Percentiles rank a stretch among this genome's conserved stretches.
Conservation (phyloP, 2,329 filamentous ascomycete species). For the Colletotrichum sp. region DNA sequence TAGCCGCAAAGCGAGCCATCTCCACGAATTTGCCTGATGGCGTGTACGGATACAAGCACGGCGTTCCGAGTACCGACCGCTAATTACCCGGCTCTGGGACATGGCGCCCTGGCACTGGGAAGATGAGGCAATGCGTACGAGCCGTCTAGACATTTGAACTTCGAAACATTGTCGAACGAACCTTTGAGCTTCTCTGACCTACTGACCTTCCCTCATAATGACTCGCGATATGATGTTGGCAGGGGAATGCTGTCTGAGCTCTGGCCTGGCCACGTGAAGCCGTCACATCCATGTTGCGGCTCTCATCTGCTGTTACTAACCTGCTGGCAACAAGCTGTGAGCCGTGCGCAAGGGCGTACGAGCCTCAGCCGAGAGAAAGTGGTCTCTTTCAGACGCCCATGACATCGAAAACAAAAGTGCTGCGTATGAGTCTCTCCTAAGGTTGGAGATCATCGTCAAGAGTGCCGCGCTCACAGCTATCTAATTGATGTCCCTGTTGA, state of each 20-base stretch:
- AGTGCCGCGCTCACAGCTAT: neutral
- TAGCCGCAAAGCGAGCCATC: conserved; percentile 13
- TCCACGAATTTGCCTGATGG: conserved; percentile 12
- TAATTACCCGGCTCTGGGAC: neutral
- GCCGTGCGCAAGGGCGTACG: neutral
- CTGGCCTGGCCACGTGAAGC: neutral
- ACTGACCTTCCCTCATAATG: neutral
- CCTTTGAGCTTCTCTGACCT: neutral
- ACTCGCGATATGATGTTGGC: neutral
- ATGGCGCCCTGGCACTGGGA: neutral
- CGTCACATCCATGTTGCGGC: neutral
- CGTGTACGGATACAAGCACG: neutral
- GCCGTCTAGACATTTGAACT: neutral
- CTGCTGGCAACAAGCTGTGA: neutral
- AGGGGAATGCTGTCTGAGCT: neutral
- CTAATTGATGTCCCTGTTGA: neutral
- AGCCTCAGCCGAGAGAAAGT: neutral
- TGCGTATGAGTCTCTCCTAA: neutral
- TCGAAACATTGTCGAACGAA: neutral
- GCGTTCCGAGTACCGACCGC: neutral
- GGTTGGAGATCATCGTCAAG: neutral
- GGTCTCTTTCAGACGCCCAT: neutral
- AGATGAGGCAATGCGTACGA: neutral
- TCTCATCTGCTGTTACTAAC: neutral
- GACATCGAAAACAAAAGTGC: neutral